Base-by-base conservation (phyloP, 169 alveolate genomes). In the Theileria sp. region DNA sequence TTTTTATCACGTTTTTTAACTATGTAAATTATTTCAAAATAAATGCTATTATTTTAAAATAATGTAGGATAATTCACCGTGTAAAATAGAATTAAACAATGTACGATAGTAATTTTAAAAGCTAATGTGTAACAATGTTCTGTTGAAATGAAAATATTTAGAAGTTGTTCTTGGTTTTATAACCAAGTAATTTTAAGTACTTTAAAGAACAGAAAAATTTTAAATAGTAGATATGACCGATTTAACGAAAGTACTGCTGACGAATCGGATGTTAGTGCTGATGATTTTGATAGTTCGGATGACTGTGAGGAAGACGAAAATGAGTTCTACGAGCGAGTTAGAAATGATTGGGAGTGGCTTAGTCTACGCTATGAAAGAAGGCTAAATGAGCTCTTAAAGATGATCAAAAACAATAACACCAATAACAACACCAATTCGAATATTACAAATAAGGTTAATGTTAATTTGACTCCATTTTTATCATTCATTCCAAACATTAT, bases 281-380 rank as follows among this genome's bases (percentile, higher is more conserved):
- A 81, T 71, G 64, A 25, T 70, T 19, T 81, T n/a, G 88, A 81
- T 65, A 13, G 74, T n/a, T 56, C 44, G 51, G 81, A 80, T 28
- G 87, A 77, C 3, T 44, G 12, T 30, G 70, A 67, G 3, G 85
- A 74, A 26, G 80, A 51, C 21, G 87, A 80, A 19, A 25, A 25
- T 28, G 71, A 67, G 26, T 75, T 70, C 25, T 77, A 76, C 30
- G 88, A 82, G 0, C 65, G 56, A 54, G 54, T 82, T 60, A 71
- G 51, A 25, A 81, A 75, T 8, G 88, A 82, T 50, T 82, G 88
- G 88, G 77, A 76, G 54, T 82, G 88, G 88, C 71, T 82, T 23
- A 82, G 88, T 64, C 60, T 82, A 15, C 56, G 88, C 12, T 73
- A 81, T 26, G 88, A 82, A 82, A 81, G 88, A 17, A 71, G 88